Conservation (phyloP, 768 basidiomycete species). For the Clitopilus passeckerianus region DNA sequence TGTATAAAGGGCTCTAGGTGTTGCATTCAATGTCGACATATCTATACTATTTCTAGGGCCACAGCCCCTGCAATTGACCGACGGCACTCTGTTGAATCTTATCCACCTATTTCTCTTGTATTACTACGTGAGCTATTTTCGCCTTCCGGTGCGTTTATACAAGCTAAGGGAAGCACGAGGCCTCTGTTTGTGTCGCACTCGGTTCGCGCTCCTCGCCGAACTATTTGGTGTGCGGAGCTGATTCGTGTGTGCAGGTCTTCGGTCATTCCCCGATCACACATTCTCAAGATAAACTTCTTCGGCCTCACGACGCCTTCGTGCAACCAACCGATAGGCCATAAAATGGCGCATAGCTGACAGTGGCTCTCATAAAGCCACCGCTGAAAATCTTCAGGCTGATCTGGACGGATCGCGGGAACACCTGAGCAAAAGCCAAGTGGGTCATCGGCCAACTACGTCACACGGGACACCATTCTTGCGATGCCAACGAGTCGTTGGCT, state of each 20-base stretch:
- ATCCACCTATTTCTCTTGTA: no score
- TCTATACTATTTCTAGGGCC: no score
- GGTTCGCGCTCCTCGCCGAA: no score
- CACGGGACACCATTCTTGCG: conserved; percentile 75
- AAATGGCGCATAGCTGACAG: conserved; percentile 24
- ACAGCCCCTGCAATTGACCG: no score
- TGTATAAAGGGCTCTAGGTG: no score
- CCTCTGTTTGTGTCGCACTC: no score
- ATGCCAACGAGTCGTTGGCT: conserved; percentile 40
- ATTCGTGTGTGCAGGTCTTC: conserved; percentile 14
- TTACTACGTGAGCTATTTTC: no score
- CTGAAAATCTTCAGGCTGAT: conserved; percentile 71
- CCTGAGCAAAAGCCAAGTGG: conserved; percentile 76
- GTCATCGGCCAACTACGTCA: conserved; percentile 77
- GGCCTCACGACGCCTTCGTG: conserved; percentile 65
- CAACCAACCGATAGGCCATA: conserved; percentile 27
- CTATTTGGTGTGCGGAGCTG: no score
- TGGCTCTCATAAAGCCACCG: conserved; percentile 44
- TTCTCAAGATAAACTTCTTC: conserved; percentile 47
- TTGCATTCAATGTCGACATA: no score
- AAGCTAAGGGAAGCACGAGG: no score
- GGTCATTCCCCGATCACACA: conserved; percentile 36
- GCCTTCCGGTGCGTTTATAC: no score
- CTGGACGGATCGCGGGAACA: conserved; percentile 61
- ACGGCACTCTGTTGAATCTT: no score